phyloP scores from a whole-genome alignment of 1,284 basidiomycete species.

The Cryptococcus sp. region DNA sequence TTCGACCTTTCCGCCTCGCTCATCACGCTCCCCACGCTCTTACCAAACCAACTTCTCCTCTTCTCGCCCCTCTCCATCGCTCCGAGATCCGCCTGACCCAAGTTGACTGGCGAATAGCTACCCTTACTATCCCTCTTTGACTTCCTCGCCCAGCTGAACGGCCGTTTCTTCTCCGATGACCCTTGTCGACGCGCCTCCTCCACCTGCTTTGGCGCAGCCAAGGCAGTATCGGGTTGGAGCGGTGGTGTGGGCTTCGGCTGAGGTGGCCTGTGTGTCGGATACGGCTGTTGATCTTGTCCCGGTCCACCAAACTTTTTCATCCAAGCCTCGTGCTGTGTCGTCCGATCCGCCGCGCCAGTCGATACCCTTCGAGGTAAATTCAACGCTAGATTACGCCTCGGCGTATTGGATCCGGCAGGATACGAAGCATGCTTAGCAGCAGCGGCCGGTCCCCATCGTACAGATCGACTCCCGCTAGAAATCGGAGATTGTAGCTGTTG shows the following conservation, averaged over 20 bases:
- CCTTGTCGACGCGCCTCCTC: not conserved
- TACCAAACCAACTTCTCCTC: constrained; percentile 7
- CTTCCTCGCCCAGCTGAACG: not conserved
- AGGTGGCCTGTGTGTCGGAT: not conserved
- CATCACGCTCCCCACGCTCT: not conserved
- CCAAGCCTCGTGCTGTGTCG: not conserved
- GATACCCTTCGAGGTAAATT: not conserved
- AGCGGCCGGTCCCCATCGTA: not conserved
- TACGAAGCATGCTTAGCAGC: not conserved
- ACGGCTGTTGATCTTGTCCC: constrained; percentile 5
- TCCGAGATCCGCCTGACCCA: not conserved
- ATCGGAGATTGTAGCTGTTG: not conserved
- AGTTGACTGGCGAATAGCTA: not conserved
- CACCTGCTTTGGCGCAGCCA: not conserved
- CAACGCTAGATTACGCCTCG: not conserved
- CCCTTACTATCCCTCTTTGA: not conserved
- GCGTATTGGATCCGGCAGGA: not conserved
- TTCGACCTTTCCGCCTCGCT: not conserved
- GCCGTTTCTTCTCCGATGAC: not conserved
- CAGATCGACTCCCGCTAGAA: not conserved
- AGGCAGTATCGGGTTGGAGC: not conserved
- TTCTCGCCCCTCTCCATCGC: not conserved
- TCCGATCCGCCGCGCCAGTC: not conserved
- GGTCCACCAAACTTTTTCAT: not conserved
- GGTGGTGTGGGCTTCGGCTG: no score